Percentiles rank a stretch among this genome's conserved stretches.
phyloP scores from a whole-genome alignment of 257 asterid genomes.

The Scutellaria barbata region DNA sequence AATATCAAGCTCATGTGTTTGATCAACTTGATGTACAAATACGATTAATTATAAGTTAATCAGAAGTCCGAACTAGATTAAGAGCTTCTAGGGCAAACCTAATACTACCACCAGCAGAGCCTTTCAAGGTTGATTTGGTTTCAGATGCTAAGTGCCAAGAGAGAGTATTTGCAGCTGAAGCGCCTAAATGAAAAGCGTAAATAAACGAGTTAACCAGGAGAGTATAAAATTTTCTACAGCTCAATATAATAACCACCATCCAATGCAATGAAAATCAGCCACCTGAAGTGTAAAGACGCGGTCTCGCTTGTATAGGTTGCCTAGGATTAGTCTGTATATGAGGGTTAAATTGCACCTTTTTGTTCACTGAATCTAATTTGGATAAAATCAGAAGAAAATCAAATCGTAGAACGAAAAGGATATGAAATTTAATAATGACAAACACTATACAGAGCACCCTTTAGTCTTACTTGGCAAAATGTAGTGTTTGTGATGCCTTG shows the following conservation, averaged over 20 bases:
- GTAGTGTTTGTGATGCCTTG: slow-evolving; percentile 97
- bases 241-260: slow-evolving; percentile 20
- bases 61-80: slow-evolving; percentile 13
- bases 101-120: slow-evolving; percentile 57
- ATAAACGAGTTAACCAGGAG: slow-evolving; percentile 24
- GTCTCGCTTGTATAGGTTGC: slow-evolving; percentile 60
- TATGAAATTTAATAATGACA: slow-evolving; percentile 20
- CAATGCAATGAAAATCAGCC: slow-evolving; percentile 33
- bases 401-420: slow-evolving; percentile 23
- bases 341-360: slow-evolving; percentile 95
- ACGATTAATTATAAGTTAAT: slow-evolving; percentile 12
- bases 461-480: slow-evolving; percentile 75
- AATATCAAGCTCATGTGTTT: slow-evolving; percentile 33
- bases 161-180: slow-evolving; percentile 81
- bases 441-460: slow-evolving; percentile 4
- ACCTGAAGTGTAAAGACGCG: slow-evolving; percentile 79
- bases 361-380: slow-evolving; percentile 69
- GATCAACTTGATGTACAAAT: slow-evolving; percentile 24
- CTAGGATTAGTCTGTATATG: slow-evolving; percentile 65
- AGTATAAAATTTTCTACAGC: neutral
- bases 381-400: slow-evolving; percentile 31
- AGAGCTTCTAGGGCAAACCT: slow-evolving; percentile 55
- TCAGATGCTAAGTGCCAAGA: slow-evolving; percentile 99
- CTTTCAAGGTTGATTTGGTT: slow-evolving; percentile 84
- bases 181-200: slow-evolving; percentile 49